Evolutionary conservation across 306 rosid species (phyloP), one percentile per base, ranked within the genome.

Genomic region (Cyamopsis tetragonoloba): DNA sequence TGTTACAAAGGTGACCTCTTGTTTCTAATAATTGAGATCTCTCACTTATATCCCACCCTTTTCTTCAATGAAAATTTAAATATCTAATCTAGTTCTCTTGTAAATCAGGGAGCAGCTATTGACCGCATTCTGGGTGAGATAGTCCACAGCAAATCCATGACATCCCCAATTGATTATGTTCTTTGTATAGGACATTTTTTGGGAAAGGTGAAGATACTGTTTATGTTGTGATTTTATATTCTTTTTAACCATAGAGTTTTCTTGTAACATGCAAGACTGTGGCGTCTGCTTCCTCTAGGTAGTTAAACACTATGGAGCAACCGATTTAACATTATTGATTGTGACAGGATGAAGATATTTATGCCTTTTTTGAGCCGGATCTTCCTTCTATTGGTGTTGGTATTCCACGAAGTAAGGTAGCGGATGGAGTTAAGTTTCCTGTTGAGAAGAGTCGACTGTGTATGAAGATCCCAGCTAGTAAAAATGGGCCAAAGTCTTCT

Each of bases 121-220:
- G 97, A 91, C 72, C 92, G 97, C 61, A 91, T 91, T 58, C 32
- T 91, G 70, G 95, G 95, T 69, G 97, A 91, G 87, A 87, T 91
- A 46, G 90, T 91, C 63, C 95, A 91, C 74, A 91, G 92, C 76
- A 86, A 85, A 77, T 81, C 87, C 71, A 88, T 91, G 97, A 86
- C 84, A 34, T 65, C 89, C 7, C 92, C 97, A 58, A 91, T 91
- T 23, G 97, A 87, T 66, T 86, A 84, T 69, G 97, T 91, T 44
- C 80, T 91, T 23, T 91, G 95, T 74, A 51, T 88, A 30, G 97
- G 97, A 24, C 97, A 91, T 72, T 91, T 91, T 85, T 89, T 91
- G 14, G 84, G 85, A 27, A 91, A 91, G 97, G 97, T 91, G 77
- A 82, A 30, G 6, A 5, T 8, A 18, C 51, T 43, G 38, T 63